Base-by-base conservation (phyloP, 148 eudicot species). In the Persicaria tinctoria region DNA sequence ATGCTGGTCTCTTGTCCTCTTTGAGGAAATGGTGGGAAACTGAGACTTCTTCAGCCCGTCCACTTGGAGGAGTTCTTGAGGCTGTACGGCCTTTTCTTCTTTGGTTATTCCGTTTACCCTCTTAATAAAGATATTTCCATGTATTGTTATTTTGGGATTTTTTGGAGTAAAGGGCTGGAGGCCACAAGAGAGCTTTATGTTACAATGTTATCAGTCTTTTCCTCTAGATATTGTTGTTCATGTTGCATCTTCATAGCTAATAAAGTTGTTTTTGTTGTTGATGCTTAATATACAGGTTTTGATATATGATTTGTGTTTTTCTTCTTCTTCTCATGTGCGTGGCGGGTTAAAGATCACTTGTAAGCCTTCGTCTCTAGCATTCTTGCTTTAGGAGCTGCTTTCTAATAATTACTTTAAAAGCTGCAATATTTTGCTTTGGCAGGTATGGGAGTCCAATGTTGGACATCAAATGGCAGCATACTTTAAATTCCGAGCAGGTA, bases 401-500 rank as follows among this genome's bases (percentile, higher is more conserved):
- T 68, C 46, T 68, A 68, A 12, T 45, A 41, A 41, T 12, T 5
- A 23, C 18, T 10, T 68, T 41, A 4, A 38, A 41, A 2, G 3
- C 71, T 68, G 3, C 1, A 41, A 12, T 41, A 38, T 68, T 45
- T 16, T 68, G 38, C 38, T 79, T 12, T 79, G 41, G 77, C 80
- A 94, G 98, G 97, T 91, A 90, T 82, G 99, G 94, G 48, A 89
- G 92, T 82, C 91, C 89, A 41, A 92, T 95, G 73, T 73, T 92
- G 72, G 89, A 86, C 78, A 92, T 95, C 32, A 95, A 87, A 81
- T 95, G 96, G 97, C 97, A 95, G 83, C 88, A 74, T 62, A 89
- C 96, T 70, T 84, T 89, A 16, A 92, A 95, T 82, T 83, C 96
- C 4, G 85, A 89, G 77, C 68, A 78, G 54, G 79, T 85, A 51